Evolutionary conservation across 2,329 filamentous ascomycete genomes (phyloP).

Genomic region (Exophiala lecanii-corni): DNA sequence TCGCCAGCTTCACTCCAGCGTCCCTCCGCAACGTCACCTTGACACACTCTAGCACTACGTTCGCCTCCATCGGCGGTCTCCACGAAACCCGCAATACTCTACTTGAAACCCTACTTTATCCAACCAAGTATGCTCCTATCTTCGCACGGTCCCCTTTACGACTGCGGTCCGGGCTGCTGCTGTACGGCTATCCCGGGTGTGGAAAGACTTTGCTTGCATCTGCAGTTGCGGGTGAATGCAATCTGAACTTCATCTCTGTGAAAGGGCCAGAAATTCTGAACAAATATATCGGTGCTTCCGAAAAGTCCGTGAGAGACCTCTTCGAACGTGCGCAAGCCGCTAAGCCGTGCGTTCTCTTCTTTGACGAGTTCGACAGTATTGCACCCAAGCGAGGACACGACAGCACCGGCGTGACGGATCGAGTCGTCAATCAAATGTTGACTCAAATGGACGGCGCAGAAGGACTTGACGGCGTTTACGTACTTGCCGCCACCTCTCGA

Average conservation of each 20-base stretch:
- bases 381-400: slow-evolving; percentile 96
- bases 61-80: slow-evolving; percentile 85
- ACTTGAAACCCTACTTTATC: slow-evolving; percentile 91
- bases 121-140: slow-evolving; percentile 95
- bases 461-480: slow-evolving; percentile 89
- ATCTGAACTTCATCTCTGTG: slow-evolving; percentile 96
- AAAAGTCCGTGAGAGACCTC: slow-evolving; percentile 91
- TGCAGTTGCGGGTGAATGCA: slow-evolving; percentile 95
- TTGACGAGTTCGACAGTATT: slow-evolving; percentile 97
- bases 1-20: slow-evolving; percentile 90
- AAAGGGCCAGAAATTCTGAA: slow-evolving; percentile 98
- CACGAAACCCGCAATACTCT: slow-evolving; percentile 82
- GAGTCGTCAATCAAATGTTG: slow-evolving; percentile 94
- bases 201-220: slow-evolving; percentile 94
- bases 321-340: slow-evolving; percentile 91
- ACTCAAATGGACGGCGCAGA: slow-evolving; percentile 99
- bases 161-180: slow-evolving; percentile 82
- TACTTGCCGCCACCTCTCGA: slow-evolving; percentile 86
- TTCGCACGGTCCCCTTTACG: slow-evolving; percentile 93
- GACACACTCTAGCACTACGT: slow-evolving; percentile 88
- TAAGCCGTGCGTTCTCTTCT: slow-evolving; percentile 90
- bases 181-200: slow-evolving; percentile 94
- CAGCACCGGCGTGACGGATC: slow-evolving; percentile 94
- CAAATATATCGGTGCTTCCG: slow-evolving; percentile 97
- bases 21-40: slow-evolving; percentile 91